Evolutionary conservation across 2,329 filamentous ascomycete species (phyloP), one percentile per base, ranked within the genome.

Genomic region (Verticillium longisporum): DNA sequence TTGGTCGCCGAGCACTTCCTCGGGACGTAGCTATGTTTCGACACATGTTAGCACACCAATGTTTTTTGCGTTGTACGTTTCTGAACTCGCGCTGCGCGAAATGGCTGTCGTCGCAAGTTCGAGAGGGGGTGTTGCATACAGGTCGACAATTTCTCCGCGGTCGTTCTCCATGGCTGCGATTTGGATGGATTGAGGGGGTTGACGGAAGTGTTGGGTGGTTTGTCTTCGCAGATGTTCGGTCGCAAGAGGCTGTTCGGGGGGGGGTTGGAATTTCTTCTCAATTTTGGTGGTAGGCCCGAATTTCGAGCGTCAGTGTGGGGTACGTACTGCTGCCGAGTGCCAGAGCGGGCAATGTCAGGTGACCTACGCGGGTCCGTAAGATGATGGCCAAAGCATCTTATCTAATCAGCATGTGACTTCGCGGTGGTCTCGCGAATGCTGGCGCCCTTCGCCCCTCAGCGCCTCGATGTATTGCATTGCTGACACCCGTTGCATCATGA

Each of bases 1-100:
- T 96, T 96, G 80, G 94, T 97, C 73, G 93, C 93, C 80, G 87
- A 92, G 91, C 94, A 98, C 86, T 97, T 98, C 86, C 94, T 92
- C 79, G 92, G 92, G 86, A 97, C 91, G 88, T 96, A 96, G 80
- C 92, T 96, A 77, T 67, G 68, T 55, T 59, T 37, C 55, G 63
- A 60, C 62, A 33, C 18, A 61, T 55, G 68, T 75, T 67, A 76
- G 71, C 68, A 67, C 62, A 34, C 14, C 56, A 57, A 45, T 21
- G 31, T 26, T 34, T 50, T 15, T 55, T 32, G 1, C 21, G 36
- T 18, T 18, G 45, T 56, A 37, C 26, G 5, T 31, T 31, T 18
- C 33, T 41, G 13, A 21, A 36, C 26, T 57, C 55, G 61, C 33
- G 61, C 61, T 56, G 57, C 13, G 32, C 38, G 64, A 66, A 61